phyloP scores from a whole-genome alignment of 768 basidiomycete genomes.

The Leucocoprinus leucothites region DNA sequence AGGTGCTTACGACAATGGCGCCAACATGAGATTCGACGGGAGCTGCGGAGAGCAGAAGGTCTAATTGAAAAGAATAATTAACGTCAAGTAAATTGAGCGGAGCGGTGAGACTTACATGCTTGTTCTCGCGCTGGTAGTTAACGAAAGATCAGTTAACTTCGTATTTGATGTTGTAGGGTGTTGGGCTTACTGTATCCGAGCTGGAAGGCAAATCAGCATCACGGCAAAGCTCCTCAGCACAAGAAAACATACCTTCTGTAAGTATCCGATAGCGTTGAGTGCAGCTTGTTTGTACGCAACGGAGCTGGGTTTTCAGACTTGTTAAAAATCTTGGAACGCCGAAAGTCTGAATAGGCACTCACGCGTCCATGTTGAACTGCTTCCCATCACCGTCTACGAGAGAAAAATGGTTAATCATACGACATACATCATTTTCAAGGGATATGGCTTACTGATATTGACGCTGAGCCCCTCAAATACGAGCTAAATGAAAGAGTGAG shows the following conservation, averaged over 20 bases:
- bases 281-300: conserved; percentile 83
- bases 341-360: conserved; percentile 16
- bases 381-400: conserved; percentile 63
- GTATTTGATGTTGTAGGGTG: neutral
- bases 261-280: conserved; percentile 69
- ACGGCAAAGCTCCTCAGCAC: neutral
- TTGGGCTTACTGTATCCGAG: conserved; percentile 64
- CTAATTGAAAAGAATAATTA: conserved; percentile 24
- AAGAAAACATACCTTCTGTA: conserved; percentile 49
- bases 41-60: conserved; percentile 66
- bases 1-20: conserved; percentile 58
- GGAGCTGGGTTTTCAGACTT: conserved; percentile 34
- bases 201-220: conserved; percentile 27
- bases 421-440: neutral
- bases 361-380: conserved; percentile 80
- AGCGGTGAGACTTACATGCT: conserved; percentile 46
- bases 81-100: neutral
- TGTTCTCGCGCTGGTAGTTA: conserved; percentile 64
- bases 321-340: neutral
- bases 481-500: conserved; percentile 34
- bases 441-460: conserved; percentile 50
- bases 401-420: neutral
- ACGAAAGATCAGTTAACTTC: neutral
- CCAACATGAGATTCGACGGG: conserved; percentile 69
- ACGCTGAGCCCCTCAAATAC: conserved; percentile 77